A percentile compares a stretch with the other conserved stretches of the same genome.
Evolutionary conservation across 371 early-diverging fungal genomes (phyloP).

Genomic region (Mucor indicus): DNA sequence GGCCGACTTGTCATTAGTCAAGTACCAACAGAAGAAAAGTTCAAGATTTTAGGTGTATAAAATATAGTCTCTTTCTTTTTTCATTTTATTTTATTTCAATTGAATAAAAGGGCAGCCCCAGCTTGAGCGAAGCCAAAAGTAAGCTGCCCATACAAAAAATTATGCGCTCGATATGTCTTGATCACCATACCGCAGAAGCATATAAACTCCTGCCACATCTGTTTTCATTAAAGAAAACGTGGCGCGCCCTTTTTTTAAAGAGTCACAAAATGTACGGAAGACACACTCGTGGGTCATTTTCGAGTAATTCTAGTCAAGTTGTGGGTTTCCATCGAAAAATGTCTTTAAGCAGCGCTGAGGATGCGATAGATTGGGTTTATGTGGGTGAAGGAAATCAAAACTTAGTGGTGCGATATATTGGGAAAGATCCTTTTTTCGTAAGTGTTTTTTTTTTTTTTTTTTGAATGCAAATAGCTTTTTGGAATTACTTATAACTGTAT

Average conservation of each 20-base stretch:
- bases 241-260: constrained; percentile 50
- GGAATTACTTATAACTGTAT: neutral
- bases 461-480: neutral
- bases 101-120: constrained; percentile 27
- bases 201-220: constrained; percentile 40
- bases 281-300: too few species aligned
- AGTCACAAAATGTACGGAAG: neutral
- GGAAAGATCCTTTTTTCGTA: constrained; percentile 29
- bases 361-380: constrained; percentile 35
- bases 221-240: constrained; percentile 11
- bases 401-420: constrained; percentile 35
- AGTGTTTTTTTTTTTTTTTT: neutral
- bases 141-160: constrained; percentile 41
- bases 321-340: constrained; percentile 4
- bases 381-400: constrained; percentile 50
- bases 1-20: constrained; percentile 87
- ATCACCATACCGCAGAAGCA: constrained; percentile 54
- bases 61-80: neutral
- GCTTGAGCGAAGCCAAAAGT: constrained; percentile 49
- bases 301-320: constrained; percentile 3
- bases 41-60: constrained; percentile 74
- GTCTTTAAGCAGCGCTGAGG: neutral
- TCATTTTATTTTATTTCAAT: constrained; percentile 4
- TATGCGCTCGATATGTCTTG: constrained; percentile 63
- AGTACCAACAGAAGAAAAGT: constrained; percentile 87